phyloP scores from a whole-genome alignment of 805 yeast species.

The Candida patagonica region DNA sequence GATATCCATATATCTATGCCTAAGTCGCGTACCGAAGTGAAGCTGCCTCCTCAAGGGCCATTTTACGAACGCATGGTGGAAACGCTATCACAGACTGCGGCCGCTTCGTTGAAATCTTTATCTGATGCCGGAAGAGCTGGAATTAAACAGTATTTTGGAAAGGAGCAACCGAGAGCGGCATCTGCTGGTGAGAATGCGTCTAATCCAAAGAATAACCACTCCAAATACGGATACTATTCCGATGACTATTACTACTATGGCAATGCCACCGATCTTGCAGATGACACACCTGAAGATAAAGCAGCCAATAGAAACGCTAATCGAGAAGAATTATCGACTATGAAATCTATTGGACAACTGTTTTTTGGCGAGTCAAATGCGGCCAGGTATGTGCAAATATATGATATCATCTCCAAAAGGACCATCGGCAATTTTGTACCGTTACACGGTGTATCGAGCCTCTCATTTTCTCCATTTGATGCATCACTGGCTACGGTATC shows the following conservation, averaged over 20 bases:
- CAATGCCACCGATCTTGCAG: neutral
- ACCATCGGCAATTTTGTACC: conserved; percentile 41
- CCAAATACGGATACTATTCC: neutral
- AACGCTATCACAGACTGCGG: conserved; percentile 41
- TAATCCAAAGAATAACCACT: neutral
- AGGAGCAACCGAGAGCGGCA: neutral
- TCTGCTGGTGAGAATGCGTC: neutral
- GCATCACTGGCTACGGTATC: conserved; percentile 45
- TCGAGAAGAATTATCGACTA: neutral
- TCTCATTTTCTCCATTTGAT: conserved; percentile 57
- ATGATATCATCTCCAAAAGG: conserved; percentile 38
- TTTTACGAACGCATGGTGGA: conserved; percentile 40
- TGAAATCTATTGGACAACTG: conserved; percentile 9
- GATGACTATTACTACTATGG: conserved; percentile 1
- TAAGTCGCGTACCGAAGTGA: conserved; percentile 30
- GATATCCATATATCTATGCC: neutral
- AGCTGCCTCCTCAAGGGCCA: conserved; percentile 39
- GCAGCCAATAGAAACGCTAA: conserved; percentile 5
- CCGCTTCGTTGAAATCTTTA: conserved; percentile 38
- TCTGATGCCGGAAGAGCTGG: conserved; percentile 42
- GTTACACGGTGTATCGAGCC: conserved; percentile 50
- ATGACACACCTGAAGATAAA: neutral
- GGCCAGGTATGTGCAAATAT: conserved; percentile 31
- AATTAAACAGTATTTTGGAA: conserved; percentile 25
- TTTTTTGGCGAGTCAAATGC: conserved; percentile 18